phyloP scores from a whole-genome alignment of 345 rosid genomes.

The Brassica carinata region DNA sequence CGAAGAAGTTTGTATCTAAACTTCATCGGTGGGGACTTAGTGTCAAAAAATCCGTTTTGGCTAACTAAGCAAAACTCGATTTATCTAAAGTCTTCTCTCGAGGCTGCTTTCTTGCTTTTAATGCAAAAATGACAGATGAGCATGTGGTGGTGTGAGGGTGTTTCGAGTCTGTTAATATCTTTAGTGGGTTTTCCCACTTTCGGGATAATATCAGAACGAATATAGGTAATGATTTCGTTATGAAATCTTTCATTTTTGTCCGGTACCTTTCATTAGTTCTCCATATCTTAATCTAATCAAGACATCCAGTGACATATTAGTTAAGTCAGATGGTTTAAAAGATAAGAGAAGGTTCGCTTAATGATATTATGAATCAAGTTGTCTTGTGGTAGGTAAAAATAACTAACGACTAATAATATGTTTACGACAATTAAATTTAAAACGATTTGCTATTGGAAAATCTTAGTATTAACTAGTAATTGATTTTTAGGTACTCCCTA shows the following conservation, averaged over 20 bases:
- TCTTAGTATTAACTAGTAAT: background rate
- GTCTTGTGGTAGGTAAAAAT: background rate
- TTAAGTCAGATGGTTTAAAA: background rate
- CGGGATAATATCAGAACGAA: background rate
- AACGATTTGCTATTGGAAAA: background rate
- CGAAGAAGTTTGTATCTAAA: background rate
- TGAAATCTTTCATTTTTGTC: background rate
- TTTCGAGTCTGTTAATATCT: slow-evolving; percentile 3
- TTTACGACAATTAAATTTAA: background rate
- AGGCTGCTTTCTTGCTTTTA: background rate
- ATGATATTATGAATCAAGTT: background rate
- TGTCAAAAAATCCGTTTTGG: background rate
- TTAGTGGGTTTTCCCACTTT: background rate
- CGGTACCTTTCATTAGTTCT: background rate
- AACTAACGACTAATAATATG: background rate
- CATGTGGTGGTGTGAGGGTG: background rate
- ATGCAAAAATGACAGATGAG: background rate
- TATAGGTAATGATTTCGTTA: background rate
- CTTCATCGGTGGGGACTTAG: background rate
- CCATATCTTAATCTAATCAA: background rate
- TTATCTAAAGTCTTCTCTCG: background rate
- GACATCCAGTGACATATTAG: background rate
- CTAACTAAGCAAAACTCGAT: background rate
- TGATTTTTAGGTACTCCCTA: background rate
- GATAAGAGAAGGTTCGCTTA: background rate